A percentile compares a stretch with the other conserved stretches of the same genome.
Evolutionary conservation across 176 grass and related monocot species (phyloP).

Genomic region (Eleusine coracana): DNA sequence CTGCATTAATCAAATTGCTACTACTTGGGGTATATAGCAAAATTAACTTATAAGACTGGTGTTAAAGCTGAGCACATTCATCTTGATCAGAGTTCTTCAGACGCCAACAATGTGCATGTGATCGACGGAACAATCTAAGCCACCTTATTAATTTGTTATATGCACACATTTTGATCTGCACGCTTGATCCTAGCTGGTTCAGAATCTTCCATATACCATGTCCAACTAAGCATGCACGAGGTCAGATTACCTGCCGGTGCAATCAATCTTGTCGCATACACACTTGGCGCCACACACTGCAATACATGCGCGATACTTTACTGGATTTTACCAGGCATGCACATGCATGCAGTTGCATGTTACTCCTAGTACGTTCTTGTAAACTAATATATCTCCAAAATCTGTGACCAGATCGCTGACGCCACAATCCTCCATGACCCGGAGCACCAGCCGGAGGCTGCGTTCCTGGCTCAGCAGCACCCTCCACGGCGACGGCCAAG

Average conservation of each 20-base stretch:
- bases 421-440: slow-evolving; percentile 38
- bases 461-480: slow-evolving; percentile 61
- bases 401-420: slow-evolving; percentile 53
- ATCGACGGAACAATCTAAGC: background rate
- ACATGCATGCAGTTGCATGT: slow-evolving; percentile 33
- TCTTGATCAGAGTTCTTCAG: slow-evolving; percentile 6
- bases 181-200: slow-evolving; percentile 33
- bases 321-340: background rate
- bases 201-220: slow-evolving; percentile 44
- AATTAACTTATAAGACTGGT: background rate
- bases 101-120: slow-evolving; percentile 44
- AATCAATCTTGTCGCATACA: slow-evolving; percentile 22
- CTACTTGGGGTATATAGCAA: background rate
- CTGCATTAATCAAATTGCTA: background rate
- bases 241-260: background rate
- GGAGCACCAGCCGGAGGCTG: slow-evolving; percentile 45
- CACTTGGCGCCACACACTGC: slow-evolving; percentile 34
- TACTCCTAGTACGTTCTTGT: background rate
- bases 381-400: slow-evolving; percentile 10
- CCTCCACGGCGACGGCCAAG: slow-evolving; percentile 54
- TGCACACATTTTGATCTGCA: background rate
- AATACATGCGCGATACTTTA: background rate
- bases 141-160: slow-evolving; percentile 11
- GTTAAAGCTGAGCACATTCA: slow-evolving; percentile 23
- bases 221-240: slow-evolving; percentile 20